These are phyloP conservation scores for Drosera capensis DNA, from an alignment of 148 eudicot species.

Conservation along the genomic window DNA sequence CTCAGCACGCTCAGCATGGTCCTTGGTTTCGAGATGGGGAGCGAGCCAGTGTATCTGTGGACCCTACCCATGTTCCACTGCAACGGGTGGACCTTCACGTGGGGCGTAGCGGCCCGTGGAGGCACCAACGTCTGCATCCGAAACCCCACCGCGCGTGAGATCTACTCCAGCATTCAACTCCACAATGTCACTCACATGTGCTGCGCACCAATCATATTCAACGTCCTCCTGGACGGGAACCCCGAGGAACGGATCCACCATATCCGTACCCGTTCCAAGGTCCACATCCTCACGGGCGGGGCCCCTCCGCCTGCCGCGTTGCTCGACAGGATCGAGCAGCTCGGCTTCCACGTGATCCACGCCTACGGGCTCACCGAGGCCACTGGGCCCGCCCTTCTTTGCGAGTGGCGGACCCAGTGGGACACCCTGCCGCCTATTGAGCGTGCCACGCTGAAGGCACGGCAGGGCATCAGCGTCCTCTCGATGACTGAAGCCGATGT, in stretches of 20 bases:
- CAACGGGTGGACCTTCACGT: conserved; percentile 97
- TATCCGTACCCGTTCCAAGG: conserved; percentile 8
- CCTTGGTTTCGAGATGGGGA: conserved; percentile 73
- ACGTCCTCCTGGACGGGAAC: conserved; percentile 41
- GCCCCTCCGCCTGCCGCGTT: conserved; percentile 71
- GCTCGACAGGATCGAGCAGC: conserved; percentile 31
- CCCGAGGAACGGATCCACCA: conserved; percentile 20
- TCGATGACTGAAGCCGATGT: no score
- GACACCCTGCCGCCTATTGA: no score
- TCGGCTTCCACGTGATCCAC: conserved; percentile 74
- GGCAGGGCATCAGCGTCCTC: no score
- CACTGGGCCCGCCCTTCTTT: conserved; percentile 71
- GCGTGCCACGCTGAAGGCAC: no score
- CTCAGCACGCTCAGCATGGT: conserved; percentile 61
- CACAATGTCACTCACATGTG: conserved; percentile 86
- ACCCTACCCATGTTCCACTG: conserved; percentile 95
- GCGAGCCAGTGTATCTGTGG: conserved; percentile 69
- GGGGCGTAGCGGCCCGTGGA: conserved; percentile 91
- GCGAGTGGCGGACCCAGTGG: conserved; percentile 90
- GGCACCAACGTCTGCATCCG: conserved; percentile 92
- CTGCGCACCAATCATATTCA: conserved; percentile 66
- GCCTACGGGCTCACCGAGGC: conserved; percentile 88
- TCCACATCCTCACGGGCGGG: conserved; percentile 69
- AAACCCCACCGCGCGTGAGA: conserved; percentile 36
- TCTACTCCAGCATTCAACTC: conserved; percentile 28